Percentiles rank a stretch among this genome's conserved stretches.
Evolutionary conservation across 2,329 filamentous ascomycete genomes (phyloP).

Genomic region (Ophiostoma novo-ulmi): DNA sequence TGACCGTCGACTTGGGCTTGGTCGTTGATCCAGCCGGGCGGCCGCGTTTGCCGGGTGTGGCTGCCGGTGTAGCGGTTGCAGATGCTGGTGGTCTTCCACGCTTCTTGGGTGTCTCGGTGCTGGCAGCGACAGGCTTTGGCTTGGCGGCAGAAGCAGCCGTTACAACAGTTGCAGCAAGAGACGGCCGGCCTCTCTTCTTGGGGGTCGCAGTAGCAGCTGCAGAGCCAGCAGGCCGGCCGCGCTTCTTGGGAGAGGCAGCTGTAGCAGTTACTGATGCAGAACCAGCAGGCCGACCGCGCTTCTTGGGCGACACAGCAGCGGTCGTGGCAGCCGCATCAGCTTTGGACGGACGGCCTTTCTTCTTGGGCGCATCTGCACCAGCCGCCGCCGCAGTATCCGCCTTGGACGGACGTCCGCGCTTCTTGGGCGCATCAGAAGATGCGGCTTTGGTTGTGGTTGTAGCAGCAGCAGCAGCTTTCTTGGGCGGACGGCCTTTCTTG

Average conservation of each 20-base stretch:
- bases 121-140: too few species aligned
- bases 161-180: background rate
- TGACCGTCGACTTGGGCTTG: conserved; percentile 23
- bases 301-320: conserved; percentile 1
- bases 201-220: background rate
- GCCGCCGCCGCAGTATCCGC: background rate
- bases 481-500: conserved; percentile 11
- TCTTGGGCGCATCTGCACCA: conserved; percentile 8
- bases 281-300: conserved; percentile 9
- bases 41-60: conserved; percentile 6
- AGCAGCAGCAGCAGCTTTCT: background rate
- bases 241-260: conserved; percentile 14
- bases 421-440: background rate
- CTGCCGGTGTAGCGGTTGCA: conserved; percentile 6
- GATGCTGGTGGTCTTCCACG: background rate
- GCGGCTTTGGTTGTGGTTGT: background rate
- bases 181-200: conserved; percentile 19
- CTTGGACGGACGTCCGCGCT: background rate
- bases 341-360: conserved; percentile 14
- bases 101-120: background rate
- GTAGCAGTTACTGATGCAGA: background rate
- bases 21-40: conserved; percentile 14
- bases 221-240: conserved; percentile 8
- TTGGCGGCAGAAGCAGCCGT: too few species aligned
- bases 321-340: background rate